A percentile compares a stretch with the other conserved stretches of the same genome.
phyloP scores from a whole-genome alignment of 495 filamentous ascomycete species.

The Neurospora sp. region DNA sequence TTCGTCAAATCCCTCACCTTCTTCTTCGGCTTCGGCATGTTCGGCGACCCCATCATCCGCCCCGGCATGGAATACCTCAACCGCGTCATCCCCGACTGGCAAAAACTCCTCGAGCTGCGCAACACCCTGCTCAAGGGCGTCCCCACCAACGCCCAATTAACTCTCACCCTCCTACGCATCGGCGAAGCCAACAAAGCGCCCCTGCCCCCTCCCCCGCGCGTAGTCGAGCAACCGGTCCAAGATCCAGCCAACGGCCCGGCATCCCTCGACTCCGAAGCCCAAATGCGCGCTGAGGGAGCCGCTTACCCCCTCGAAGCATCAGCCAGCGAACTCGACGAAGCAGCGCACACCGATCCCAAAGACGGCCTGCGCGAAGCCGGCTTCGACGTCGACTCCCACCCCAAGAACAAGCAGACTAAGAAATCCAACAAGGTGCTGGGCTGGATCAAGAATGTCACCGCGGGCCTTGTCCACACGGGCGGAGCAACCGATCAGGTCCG shows the following conservation, averaged over 20 bases:
- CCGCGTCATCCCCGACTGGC: constrained; percentile 60
- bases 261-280: constrained; percentile 26
- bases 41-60: constrained; percentile 64
- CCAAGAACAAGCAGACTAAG: constrained; percentile 24
- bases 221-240: constrained; percentile 43
- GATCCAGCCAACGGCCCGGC: constrained; percentile 28
- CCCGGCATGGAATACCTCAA: constrained; percentile 53
- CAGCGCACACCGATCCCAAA: constrained; percentile 31
- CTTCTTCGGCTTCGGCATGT: constrained; percentile 61
- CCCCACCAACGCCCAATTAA: constrained; percentile 81
- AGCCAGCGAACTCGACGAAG: constrained; percentile 31
- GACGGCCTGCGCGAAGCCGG: constrained; percentile 17
- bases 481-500: constrained; percentile 59
- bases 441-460: constrained; percentile 61
- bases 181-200: constrained; percentile 78
- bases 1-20: constrained; percentile 63
- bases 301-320: constrained; percentile 31
- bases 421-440: constrained; percentile 46
- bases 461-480: constrained; percentile 55
- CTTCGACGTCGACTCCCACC: constrained; percentile 40
- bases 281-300: constrained; percentile 30
- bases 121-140: constrained; percentile 73
- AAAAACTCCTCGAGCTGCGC: constrained; percentile 57
- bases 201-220: constrained; percentile 64
- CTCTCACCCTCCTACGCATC: constrained; percentile 74